phyloP scores from a whole-genome alignment of 73 alveolate genomes.

The Durusdinium trenchii region DNA sequence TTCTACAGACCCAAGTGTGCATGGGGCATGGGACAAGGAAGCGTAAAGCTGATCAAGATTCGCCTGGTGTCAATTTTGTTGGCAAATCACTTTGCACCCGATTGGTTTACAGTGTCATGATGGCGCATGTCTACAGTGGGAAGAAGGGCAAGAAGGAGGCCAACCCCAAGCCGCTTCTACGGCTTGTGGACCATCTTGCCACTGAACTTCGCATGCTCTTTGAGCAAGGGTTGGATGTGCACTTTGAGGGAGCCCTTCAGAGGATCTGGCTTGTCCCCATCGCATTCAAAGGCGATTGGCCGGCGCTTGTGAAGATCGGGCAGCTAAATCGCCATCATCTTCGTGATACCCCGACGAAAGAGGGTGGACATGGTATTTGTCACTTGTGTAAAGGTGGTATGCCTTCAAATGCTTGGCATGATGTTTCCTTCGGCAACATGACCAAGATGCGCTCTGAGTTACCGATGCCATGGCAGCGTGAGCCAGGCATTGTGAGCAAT shows the following conservation, averaged over 20 bases:
- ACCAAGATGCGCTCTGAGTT: not conserved
- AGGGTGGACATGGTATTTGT: not conserved
- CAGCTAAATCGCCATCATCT: not conserved
- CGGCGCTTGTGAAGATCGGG: not conserved
- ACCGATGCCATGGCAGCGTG: constrained; percentile 3
- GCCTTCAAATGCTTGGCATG: not conserved
- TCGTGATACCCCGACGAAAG: not conserved
- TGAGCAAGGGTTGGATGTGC: not conserved
- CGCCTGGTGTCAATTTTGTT: not conserved
- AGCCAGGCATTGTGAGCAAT: not conserved
- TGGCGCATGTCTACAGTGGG: constrained; percentile 5
- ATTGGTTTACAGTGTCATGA: not conserved
- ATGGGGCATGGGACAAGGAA: not conserved
- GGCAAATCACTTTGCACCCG: not conserved
- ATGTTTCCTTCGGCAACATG: not conserved
- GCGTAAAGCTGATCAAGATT: not conserved
- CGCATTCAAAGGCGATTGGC: constrained; percentile 25
- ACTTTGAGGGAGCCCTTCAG: not conserved
- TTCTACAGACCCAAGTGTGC: not conserved
- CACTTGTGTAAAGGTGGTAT: constrained; percentile 37
- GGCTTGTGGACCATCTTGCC: not conserved
- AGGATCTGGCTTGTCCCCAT: not conserved
- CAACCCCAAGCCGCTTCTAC: not conserved
- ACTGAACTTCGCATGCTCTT: not conserved
- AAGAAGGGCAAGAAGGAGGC: not conserved